Evolutionary conservation across 257 asterid genomes (phyloP).

Genomic region (Solanum bulbocastanum): DNA sequence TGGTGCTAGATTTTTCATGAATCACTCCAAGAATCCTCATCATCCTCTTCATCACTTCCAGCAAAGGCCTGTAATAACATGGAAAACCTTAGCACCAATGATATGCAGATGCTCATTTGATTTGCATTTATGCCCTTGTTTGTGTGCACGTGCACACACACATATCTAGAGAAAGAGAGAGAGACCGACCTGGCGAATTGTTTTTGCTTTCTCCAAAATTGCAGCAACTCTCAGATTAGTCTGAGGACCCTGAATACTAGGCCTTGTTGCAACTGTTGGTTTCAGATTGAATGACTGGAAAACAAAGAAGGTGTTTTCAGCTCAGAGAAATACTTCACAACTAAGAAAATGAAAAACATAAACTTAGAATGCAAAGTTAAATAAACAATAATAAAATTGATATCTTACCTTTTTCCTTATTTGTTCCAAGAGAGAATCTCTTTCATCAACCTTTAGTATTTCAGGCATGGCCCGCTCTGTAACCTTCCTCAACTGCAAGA

Average conservation of each 20-base stretch:
- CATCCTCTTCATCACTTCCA: conserved; percentile 83
- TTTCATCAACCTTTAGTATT: conserved; percentile 39
- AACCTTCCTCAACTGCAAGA: conserved; percentile 35
- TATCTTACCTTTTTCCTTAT: conserved; percentile 65
- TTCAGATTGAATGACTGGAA: conserved; percentile 80
- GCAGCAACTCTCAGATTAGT: conserved; percentile 80
- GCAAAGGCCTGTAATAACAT: conserved; percentile 58
- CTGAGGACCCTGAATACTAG: conserved; percentile 60
- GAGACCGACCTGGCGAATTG: conserved; percentile 67
- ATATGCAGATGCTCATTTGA: background rate
- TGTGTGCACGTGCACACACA: background rate
- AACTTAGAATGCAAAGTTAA: background rate
- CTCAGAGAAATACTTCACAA: background rate
- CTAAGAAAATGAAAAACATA: background rate
- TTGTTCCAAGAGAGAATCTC: conserved; percentile 57
- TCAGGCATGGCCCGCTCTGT: conserved; percentile 41
- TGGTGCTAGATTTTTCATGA: conserved; percentile 23
- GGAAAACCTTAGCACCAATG: background rate
- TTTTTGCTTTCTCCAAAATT: conserved; percentile 79
- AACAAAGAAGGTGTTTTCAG: conserved; percentile 13
- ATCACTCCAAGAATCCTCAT: conserved; percentile 78
- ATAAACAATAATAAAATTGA: background rate
- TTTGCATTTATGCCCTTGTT: background rate
- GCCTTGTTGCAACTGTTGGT: conserved; percentile 56
- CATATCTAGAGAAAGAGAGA: conserved; percentile 1